Conservation (phyloP, 2,329 filamentous ascomycete species). For the Penicillium paneum region DNA sequence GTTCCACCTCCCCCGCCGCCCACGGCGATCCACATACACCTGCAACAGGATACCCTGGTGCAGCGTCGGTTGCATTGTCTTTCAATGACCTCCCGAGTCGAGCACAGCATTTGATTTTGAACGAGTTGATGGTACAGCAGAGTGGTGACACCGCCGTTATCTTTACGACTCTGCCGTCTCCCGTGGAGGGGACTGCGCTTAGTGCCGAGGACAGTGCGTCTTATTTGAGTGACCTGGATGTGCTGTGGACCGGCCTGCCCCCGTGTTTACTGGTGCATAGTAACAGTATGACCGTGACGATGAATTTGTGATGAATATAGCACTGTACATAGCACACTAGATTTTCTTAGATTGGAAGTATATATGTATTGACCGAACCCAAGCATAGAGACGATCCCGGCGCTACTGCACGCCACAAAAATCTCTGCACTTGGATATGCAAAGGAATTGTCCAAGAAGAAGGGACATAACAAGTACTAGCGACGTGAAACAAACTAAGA, state of each 20-base stretch:
- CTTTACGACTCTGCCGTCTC: conserved; percentile 79
- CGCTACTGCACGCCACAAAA: conserved; percentile 13
- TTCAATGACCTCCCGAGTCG: conserved; percentile 85
- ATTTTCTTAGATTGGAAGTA: neutral
- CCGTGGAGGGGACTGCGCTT: conserved; percentile 69
- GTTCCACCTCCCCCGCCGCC: conserved; percentile 13
- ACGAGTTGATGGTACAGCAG: conserved; percentile 72
- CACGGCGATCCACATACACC: conserved; percentile 21
- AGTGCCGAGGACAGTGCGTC: conserved; percentile 67
- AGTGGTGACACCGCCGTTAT: conserved; percentile 71
- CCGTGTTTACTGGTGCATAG: conserved; percentile 76
- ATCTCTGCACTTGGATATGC: neutral
- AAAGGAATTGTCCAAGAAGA: too few species aligned
- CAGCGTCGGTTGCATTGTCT: conserved; percentile 65
- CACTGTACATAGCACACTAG: conserved; percentile 1
- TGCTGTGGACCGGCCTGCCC: conserved; percentile 72
- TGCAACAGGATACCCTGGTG: conserved; percentile 53
- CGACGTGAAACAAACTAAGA: too few species aligned
- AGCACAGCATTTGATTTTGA: conserved; percentile 81
- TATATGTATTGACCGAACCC: too few species aligned
- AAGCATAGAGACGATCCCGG: conserved; percentile 10
- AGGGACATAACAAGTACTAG: too few species aligned
- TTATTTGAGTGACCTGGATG: conserved; percentile 74
- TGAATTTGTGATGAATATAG: conserved; percentile 37
- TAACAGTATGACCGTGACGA: conserved; percentile 82